Percentiles rank a stretch among this genome's conserved stretches.
Conservation (phyloP, 306 rosid species). For the Quercus rubra region DNA sequence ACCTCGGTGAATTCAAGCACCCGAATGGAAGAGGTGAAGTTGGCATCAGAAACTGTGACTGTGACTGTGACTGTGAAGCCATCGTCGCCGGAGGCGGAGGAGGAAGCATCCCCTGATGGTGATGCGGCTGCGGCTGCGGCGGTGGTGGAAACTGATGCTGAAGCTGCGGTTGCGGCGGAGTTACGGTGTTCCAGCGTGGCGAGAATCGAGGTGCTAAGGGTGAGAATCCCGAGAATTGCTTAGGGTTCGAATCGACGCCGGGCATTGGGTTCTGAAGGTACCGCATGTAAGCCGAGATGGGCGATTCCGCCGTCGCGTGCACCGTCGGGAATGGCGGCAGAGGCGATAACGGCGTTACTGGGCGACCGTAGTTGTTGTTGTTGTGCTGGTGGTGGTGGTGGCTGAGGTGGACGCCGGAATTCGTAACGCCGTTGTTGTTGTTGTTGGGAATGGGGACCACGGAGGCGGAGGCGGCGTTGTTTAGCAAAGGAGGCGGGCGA, state of each 20-base stretch:
- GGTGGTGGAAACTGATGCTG: slow-evolving; percentile 9
- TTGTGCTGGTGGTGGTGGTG: too few species aligned
- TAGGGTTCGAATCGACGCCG: slow-evolving; percentile 40
- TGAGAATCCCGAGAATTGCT: slow-evolving; percentile 70
- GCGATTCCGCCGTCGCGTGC: slow-evolving; percentile 89
- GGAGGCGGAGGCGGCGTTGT: slow-evolving; percentile 24
- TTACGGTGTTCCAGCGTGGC: slow-evolving; percentile 56
- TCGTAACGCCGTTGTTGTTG: slow-evolving; percentile 6
- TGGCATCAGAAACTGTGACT: slow-evolving; percentile 47
- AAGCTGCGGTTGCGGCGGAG: slow-evolving; percentile 27
- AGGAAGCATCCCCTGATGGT: slow-evolving; percentile 23
- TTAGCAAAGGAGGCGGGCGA: slow-evolving; percentile 57
- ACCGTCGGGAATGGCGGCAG: slow-evolving; percentile 86
- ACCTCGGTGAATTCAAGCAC: slow-evolving; percentile 79
- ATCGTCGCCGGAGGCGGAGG: slow-evolving; percentile 12
- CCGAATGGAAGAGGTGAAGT: slow-evolving; percentile 73
- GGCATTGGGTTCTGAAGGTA: slow-evolving; percentile 52
- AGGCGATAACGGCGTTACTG: slow-evolving; percentile 70
- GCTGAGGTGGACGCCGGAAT: too few species aligned
- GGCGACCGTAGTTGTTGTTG: slow-evolving; percentile 29
- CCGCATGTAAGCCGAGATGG: slow-evolving; percentile 84
- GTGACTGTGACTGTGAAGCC: not conserved
- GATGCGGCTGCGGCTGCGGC: not conserved
- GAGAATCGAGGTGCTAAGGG: slow-evolving; percentile 62
- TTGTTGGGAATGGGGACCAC: not conserved